Evolutionary conservation across 2,329 filamentous ascomycete species (phyloP).

Genomic region (Colletotrichum sp.): DNA sequence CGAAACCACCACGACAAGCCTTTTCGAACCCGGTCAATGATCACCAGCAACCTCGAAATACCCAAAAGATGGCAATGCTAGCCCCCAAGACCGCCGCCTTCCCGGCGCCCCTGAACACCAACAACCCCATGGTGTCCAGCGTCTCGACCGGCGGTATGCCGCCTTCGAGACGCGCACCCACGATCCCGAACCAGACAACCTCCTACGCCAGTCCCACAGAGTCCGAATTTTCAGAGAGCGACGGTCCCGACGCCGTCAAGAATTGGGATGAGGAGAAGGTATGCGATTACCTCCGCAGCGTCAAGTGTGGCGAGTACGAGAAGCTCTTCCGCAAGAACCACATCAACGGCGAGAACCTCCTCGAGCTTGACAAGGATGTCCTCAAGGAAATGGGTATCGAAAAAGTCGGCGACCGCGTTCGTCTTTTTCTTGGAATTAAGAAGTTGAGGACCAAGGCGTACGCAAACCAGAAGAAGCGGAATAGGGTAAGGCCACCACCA

Average conservation of each 20-base stretch:
- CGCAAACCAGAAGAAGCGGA: conserved; percentile 80
- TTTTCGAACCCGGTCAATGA: conserved; percentile 2
- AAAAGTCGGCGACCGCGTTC: conserved; percentile 94
- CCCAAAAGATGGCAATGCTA: conserved; percentile 72
- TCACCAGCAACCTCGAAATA: not conserved
- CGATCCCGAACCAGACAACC: conserved; percentile 55
- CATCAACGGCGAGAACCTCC: conserved; percentile 94
- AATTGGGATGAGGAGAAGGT: conserved; percentile 93
- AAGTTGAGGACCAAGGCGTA: conserved; percentile 79
- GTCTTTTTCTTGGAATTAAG: conserved; percentile 86
- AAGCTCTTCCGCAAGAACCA: conserved; percentile 89
- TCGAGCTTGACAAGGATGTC: conserved; percentile 96
- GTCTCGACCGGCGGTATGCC: conserved; percentile 54
- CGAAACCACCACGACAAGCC: not conserved
- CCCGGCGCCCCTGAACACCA: conserved; percentile 59
- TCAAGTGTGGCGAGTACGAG: conserved; percentile 95
- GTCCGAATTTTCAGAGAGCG: conserved; percentile 88
- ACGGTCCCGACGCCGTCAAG: conserved; percentile 76
- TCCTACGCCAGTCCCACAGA: conserved; percentile 84
- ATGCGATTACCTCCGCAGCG: conserved; percentile 86
- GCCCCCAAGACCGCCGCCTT: conserved; percentile 74
- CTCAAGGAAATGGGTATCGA: conserved; percentile 98
- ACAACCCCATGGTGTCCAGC: conserved; percentile 49
- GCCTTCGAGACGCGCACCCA: conserved; percentile 56
- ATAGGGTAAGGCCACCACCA: conserved; percentile 70